These are phyloP conservation scores for Copromyces sp. DNA, from an alignment of 495 filamentous ascomycete species.

Conservation along the genomic window DNA sequence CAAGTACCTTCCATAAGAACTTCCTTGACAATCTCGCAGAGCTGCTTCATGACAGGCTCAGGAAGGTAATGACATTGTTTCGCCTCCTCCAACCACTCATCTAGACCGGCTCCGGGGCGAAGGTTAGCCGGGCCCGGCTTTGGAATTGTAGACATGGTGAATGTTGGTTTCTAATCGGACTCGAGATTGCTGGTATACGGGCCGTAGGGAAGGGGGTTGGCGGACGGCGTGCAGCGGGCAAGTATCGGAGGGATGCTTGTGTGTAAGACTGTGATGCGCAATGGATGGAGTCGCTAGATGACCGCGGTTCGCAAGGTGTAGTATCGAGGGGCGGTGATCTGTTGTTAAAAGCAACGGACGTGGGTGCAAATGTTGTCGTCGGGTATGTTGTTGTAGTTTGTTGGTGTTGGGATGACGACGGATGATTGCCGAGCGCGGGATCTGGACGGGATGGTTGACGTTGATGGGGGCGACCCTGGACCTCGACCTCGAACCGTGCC, in stretches of 20 bases:
- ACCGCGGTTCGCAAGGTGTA: not conserved
- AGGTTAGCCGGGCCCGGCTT: constrained; percentile 85
- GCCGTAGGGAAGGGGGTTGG: not conserved
- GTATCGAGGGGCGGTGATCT: not conserved
- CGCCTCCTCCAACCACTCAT: constrained; percentile 91
- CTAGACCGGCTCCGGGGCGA: constrained; percentile 69
- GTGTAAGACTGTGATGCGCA: not conserved
- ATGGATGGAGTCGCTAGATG: not conserved
- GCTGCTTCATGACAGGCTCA: constrained; percentile 92
- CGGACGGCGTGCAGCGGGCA: not conserved
- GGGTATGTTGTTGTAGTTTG: not conserved
- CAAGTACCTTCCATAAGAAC: constrained; percentile 85
- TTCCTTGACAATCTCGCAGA: constrained; percentile 98
- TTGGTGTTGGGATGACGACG: not conserved
- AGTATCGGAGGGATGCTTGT: not conserved
- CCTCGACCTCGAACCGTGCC: not conserved
- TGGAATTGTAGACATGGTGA: constrained; percentile 37
- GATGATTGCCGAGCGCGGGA: not conserved
- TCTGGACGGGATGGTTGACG: not conserved
- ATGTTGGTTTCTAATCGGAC: not conserved
- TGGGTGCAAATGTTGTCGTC: not conserved
- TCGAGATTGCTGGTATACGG: not conserved
- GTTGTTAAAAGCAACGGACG: not conserved
- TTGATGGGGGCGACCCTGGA: not conserved
- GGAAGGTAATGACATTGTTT: constrained; percentile 96